Conservation (phyloP, 2,329 filamentous ascomycete species). For the Sporothrix pseudoabietina region DNA sequence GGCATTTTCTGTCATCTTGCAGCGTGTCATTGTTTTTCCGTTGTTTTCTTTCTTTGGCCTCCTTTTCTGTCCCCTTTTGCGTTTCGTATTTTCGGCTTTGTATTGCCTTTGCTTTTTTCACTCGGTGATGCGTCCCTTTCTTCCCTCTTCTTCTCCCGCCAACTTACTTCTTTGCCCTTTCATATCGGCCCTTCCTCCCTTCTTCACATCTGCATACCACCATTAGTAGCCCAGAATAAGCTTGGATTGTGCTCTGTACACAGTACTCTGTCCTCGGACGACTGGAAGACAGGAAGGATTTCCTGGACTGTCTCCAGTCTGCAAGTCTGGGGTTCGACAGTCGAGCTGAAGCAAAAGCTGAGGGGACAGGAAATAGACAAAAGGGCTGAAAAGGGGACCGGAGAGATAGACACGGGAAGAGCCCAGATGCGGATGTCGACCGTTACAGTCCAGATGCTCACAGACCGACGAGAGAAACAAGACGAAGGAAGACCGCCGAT, state of each 20-base stretch:
- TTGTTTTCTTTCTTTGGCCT: background rate
- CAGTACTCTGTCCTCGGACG: background rate
- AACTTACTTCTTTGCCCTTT: conserved; percentile 18
- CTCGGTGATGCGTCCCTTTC: background rate
- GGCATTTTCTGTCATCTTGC: background rate
- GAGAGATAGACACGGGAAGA: background rate
- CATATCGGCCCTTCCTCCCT: background rate
- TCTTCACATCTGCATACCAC: background rate
- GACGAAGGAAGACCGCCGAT: background rate
- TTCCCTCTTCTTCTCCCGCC: background rate
- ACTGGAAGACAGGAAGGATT: conserved; percentile 5
- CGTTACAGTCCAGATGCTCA: background rate
- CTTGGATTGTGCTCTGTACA: background rate
- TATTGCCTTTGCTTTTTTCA: conserved; percentile 1
- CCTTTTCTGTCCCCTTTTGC: background rate
- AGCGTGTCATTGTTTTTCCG: background rate
- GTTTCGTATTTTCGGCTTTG: background rate
- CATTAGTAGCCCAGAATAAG: background rate
- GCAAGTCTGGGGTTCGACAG: background rate
- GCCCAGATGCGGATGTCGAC: conserved; percentile 1
- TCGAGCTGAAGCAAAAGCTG: conserved; percentile 7
- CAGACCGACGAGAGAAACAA: conserved; percentile 17
- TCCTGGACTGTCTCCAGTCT: background rate
- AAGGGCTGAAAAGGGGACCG: background rate
- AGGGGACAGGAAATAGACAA: conserved; percentile 1